Base-by-base conservation (phyloP, 1,284 basidiomycete genomes). In the Cutaneotrichosporon curvatum region DNA sequence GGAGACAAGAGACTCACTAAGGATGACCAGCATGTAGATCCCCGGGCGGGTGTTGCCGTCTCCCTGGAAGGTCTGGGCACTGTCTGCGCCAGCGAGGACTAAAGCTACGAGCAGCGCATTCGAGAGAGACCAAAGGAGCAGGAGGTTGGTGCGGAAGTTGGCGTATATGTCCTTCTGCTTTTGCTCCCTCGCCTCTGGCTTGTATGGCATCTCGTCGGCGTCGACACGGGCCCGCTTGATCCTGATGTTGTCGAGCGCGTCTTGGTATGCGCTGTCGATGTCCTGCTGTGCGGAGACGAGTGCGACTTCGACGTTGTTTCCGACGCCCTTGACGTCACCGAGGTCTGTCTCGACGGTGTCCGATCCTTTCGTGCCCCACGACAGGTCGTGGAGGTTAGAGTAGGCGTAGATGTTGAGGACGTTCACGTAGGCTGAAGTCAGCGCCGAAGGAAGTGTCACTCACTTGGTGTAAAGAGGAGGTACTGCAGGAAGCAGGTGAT, bases 401-500 rank as follows among this genome's bases (percentile, higher is more conserved):
- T 69, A 72, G 3, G 70, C 70, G 63, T 43, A 23, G 25, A 53
- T 50, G 36, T 52, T 50, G 20, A 56, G 48, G 45, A 61, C 58
- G 33, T 55, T 45, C 15, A 51, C 35, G 45, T 51, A 47, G 9
- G 43, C 43, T 39, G 25, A 12, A 10, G 53, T 56, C 34, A 57
- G 51, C 34, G 16, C 2, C 11, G 23, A n/a, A 7, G n/a, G 11
- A 16, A 4, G 20, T 12, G 2, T 14, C 11, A 61, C 68, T 61
- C 30, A 71, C 69, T 66, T 9, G 70, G 67, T 19, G 50, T 96
- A 76, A 72, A 68, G 15, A 98, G 74, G 55, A 97, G 71, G 67
- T 95, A 97, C 49, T 89, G 90, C 7, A 84, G 55, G 63, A 92
- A 92, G 60, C 86, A 89, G 2, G 91, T 97, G 53, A 96, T 47